phyloP scores from a whole-genome alignment of 148 eudicot genomes.

The Chenopodium album region DNA sequence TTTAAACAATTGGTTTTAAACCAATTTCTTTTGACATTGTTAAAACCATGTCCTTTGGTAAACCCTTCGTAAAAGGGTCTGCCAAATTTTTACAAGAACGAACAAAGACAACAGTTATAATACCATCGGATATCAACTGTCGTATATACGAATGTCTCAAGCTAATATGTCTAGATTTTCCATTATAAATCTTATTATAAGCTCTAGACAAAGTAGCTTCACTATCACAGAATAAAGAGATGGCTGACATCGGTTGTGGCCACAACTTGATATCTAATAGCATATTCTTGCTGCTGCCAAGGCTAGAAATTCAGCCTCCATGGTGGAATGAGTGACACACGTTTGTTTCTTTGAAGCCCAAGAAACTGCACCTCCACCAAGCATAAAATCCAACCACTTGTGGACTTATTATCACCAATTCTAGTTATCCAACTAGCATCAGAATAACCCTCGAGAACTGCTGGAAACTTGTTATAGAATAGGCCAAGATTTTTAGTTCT shows the following conservation, averaged over 20 bases:
- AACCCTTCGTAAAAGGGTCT: no score
- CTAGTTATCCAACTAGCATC: constrained; percentile 26
- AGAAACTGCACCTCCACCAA: no score
- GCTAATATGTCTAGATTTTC: constrained; percentile 24
- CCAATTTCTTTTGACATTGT: no score
- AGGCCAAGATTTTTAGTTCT: background rate
- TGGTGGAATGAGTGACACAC: no score
- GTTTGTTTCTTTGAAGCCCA: no score
- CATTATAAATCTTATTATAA: constrained; percentile 10
- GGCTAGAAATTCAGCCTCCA: no score
- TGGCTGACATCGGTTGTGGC: constrained; percentile 2
- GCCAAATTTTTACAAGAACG: background rate
- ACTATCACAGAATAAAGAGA: constrained; percentile 24
- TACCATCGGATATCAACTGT: constrained; percentile 16
- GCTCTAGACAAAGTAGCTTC: constrained; percentile 9
- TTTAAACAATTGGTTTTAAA: no score
- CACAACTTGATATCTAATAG: constrained; percentile 23
- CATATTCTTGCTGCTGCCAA: no score
- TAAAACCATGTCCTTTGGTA: no score
- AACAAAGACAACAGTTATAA: constrained; percentile 15
- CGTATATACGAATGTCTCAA: constrained; percentile 11
- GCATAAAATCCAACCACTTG: constrained; percentile 11
- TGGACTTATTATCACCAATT: background rate
- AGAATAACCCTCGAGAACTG: constrained; percentile 9
- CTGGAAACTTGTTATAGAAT: background rate